These are phyloP conservation scores for Aspergillus diversus DNA, from an alignment of 495 filamentous ascomycete genomes.

Conservation along the genomic window DNA sequence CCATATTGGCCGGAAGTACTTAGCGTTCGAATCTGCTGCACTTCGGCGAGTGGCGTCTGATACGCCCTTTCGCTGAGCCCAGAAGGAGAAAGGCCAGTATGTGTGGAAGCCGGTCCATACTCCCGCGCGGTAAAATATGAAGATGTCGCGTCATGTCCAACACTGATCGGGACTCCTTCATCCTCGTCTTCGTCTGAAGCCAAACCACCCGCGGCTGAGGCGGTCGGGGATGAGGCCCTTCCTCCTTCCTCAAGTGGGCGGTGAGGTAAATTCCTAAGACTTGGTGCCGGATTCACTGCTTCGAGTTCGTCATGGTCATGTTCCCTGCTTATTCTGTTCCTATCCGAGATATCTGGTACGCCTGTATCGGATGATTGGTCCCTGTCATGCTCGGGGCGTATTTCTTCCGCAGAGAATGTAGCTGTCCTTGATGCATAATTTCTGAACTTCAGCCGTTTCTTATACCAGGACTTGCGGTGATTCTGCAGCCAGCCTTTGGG, in stretches of 20 bases:
- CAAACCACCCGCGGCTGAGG: conserved; percentile 5
- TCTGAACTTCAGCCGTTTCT: conserved; percentile 51
- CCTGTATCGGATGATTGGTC: conserved; percentile 26
- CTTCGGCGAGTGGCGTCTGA: conserved; percentile 6
- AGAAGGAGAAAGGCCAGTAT: conserved; percentile 3
- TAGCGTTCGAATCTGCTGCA: conserved; percentile 22
- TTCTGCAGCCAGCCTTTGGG: conserved; percentile 70
- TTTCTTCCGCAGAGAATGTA: conserved; percentile 56
- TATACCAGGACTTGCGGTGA: conserved; percentile 67
- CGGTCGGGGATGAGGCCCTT: conserved; percentile 4
- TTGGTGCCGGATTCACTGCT: neutral
- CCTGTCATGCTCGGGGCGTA: conserved; percentile 32
- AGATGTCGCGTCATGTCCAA: conserved; percentile 25
- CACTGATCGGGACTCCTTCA: conserved; percentile 23
- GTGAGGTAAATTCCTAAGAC: conserved; percentile 17
- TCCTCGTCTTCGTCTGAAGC: conserved; percentile 12
- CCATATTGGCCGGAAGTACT: conserved; percentile 25
- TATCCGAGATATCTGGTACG: conserved; percentile 26
- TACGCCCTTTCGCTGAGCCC: conserved; percentile 2
- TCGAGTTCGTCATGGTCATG: conserved; percentile 22
- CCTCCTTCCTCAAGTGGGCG: conserved; percentile 11
- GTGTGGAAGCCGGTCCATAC: conserved; percentile 1
- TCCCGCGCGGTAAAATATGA: conserved; percentile 32
- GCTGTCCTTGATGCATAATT: conserved; percentile 61
- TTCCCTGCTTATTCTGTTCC: conserved; percentile 28